Conservation (phyloP, 1,284 basidiomycete species). For the Volvariella surrecta region DNA sequence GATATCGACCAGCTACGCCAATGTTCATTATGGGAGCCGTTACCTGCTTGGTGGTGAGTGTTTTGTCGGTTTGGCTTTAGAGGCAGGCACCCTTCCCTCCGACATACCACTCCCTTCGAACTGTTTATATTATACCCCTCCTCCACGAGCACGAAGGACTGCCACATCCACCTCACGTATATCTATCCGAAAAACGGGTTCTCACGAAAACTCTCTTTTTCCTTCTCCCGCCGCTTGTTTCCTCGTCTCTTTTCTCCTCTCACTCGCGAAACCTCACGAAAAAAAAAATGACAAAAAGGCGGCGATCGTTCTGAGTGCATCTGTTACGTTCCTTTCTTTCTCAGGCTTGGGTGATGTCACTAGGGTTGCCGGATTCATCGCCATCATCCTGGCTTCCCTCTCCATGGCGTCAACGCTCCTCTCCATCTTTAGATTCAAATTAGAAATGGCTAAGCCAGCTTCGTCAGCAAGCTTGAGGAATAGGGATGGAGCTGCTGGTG, state of each 20-base stretch:
- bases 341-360: slow-evolving; percentile 57
- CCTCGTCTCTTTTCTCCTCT: slow-evolving; percentile 7
- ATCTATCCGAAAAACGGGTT: not conserved
- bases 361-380: slow-evolving; percentile 54
- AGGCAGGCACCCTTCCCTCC: not conserved
- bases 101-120: no score
- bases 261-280: slow-evolving; percentile 2
- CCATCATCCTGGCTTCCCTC: slow-evolving; percentile 56
- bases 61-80: not conserved
- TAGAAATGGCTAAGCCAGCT: slow-evolving; percentile 44
- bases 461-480: not conserved
- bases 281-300: slow-evolving; percentile 55
- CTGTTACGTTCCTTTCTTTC: slow-evolving; percentile 68
- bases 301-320: slow-evolving; percentile 66
- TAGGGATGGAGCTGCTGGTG: slow-evolving; percentile 20
- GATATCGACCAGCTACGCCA: slow-evolving; percentile 42
- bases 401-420: slow-evolving; percentile 60
- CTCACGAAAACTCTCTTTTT: slow-evolving; percentile 1
- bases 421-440: slow-evolving; percentile 57
- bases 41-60: slow-evolving; percentile 61
- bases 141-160: no score
- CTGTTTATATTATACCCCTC: no score
- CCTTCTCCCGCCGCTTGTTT: slow-evolving; percentile 7
- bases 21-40: slow-evolving; percentile 55
- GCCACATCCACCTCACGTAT: no score